Evolutionary conservation across 202 grass and related monocot genomes (phyloP).

Genomic region (Bolboschoenoplectus hybrid): DNA sequence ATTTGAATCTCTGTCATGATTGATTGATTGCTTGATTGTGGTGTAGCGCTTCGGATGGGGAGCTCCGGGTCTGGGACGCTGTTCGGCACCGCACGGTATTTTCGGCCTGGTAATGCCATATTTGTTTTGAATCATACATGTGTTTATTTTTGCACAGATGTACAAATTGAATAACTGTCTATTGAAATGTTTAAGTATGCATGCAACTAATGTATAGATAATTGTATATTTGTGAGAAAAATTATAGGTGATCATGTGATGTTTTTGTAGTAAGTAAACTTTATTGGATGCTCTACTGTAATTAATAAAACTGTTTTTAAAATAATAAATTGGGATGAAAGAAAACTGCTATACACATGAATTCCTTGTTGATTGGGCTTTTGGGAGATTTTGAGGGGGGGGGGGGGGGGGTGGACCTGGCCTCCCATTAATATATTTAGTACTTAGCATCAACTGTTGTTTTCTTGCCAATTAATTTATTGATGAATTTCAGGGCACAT

Average conservation of each 20-base stretch:
- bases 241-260: not conserved
- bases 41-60: constrained; percentile 70
- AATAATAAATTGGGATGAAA: not conserved
- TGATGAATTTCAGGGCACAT: constrained; percentile 66
- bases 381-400: too few relatives aligned
- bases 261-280: not conserved
- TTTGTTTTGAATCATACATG: not conserved
- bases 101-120: constrained; percentile 53
- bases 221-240: not conserved
- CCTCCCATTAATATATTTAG: not conserved
- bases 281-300: not conserved
- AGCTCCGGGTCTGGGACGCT: constrained; percentile 83
- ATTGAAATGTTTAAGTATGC: not conserved
- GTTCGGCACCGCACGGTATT: constrained; percentile 66
- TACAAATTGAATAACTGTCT: not conserved
- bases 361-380: not conserved
- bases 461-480: constrained; percentile 13
- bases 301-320: not conserved
- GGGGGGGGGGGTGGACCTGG: not conserved
- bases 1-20: not conserved
- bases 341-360: not conserved
- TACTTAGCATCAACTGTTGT: not conserved
- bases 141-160: not conserved
- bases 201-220: not conserved
- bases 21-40: not conserved